These are phyloP conservation scores for Trichoderma gamsii DNA, from an alignment of 495 filamentous ascomycete genomes.

Conservation along the genomic window DNA sequence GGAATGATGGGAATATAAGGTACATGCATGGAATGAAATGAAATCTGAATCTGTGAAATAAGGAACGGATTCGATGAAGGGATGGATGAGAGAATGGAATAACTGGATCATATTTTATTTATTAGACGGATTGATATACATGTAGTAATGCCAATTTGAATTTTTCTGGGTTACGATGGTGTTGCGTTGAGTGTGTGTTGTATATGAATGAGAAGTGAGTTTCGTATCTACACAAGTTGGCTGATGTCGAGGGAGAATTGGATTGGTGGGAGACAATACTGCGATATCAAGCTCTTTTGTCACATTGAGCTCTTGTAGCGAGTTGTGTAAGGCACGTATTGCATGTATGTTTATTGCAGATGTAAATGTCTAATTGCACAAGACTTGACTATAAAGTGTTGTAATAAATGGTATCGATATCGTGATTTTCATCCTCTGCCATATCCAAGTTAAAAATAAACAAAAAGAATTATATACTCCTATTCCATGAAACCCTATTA, in stretches of 20 bases:
- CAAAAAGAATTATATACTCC: background rate
- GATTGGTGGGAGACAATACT: too few species aligned
- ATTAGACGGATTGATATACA: background rate
- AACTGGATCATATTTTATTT: background rate
- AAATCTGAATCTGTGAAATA: too few species aligned
- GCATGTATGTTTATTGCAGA: background rate
- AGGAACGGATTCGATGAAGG: background rate
- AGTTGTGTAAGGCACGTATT: too few species aligned
- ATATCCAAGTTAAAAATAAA: background rate
- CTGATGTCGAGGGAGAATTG: too few species aligned
- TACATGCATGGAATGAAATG: background rate
- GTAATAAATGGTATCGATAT: background rate
- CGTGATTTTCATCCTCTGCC: background rate
- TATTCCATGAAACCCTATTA: background rate
- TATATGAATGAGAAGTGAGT: too few species aligned
- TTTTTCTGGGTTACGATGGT: background rate
- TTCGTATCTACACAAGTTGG: too few species aligned
- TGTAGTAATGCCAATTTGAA: background rate
- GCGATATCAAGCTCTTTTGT: too few species aligned
- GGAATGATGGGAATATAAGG: background rate
- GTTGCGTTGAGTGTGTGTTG: too few species aligned
- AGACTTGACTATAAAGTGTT: background rate
- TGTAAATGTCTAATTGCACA: background rate
- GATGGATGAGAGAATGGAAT: background rate
- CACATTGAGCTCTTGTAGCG: too few species aligned